A percentile compares a stretch with the other conserved stretches of the same genome.
phyloP scores from a whole-genome alignment of 2,329 filamentous ascomycete species.

The Sporothrix luriei region DNA sequence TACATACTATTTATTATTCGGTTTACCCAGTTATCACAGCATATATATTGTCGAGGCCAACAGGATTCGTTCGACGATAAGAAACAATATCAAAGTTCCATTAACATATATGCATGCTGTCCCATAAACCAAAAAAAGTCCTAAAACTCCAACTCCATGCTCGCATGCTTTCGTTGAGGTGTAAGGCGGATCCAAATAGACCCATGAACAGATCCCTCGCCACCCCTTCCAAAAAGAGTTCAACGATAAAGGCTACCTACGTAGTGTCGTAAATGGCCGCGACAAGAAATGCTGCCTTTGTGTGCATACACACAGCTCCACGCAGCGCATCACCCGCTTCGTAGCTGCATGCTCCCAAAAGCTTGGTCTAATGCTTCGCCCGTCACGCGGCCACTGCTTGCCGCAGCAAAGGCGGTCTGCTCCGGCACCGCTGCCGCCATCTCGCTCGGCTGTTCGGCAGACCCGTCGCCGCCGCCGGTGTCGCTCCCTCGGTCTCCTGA shows the following conservation, averaged over 20 bases:
- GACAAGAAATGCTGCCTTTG: not conserved
- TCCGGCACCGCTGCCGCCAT: slow-evolving; percentile 34
- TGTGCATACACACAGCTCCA: not conserved
- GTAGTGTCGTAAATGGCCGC: too few relatives aligned
- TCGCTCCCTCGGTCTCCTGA: slow-evolving; percentile 40
- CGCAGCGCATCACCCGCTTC: not conserved
- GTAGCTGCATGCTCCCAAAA: slow-evolving; percentile 33
- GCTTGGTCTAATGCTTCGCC: slow-evolving; percentile 34
- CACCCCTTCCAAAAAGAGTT: too few relatives aligned
- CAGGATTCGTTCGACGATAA: too few relatives aligned
- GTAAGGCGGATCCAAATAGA: not conserved
- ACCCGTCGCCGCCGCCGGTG: slow-evolving; percentile 36
- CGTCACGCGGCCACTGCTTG: slow-evolving; percentile 19
- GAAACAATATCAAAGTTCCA: not conserved
- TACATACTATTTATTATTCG: not conserved
- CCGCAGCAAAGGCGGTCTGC: not conserved
- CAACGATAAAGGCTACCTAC: too few relatives aligned
- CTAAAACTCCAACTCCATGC: not conserved
- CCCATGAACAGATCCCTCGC: too few relatives aligned
- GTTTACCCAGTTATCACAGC: slow-evolving; percentile 1
- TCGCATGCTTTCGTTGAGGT: too few relatives aligned
- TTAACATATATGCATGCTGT: not conserved
- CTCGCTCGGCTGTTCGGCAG: slow-evolving; percentile 31
- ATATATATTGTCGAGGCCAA: too few relatives aligned
- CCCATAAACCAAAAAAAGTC: not conserved